Conservation (phyloP, 495 filamentous ascomycete species). For the Hyaloscypha hepaticicola region DNA sequence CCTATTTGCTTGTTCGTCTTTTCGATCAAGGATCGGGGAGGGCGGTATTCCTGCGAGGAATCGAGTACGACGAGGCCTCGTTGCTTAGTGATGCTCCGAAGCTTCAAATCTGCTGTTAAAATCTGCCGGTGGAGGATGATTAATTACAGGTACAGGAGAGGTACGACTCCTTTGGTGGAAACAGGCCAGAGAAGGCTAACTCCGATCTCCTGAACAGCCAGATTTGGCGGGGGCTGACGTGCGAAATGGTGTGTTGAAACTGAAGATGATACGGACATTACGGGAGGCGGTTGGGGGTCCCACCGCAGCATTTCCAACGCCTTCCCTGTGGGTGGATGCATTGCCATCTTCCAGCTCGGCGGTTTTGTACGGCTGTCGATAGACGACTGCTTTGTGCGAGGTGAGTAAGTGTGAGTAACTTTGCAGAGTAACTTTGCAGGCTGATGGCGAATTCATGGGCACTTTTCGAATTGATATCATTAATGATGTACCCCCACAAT, state of each 20-base stretch:
- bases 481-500: not conserved
- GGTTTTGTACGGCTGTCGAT: slow-evolving; percentile 2
- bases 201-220: slow-evolving; percentile 13
- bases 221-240: slow-evolving; percentile 25
- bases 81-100: not conserved
- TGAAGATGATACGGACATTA: slow-evolving; percentile 10
- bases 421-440: too few relatives aligned
- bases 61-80: not conserved
- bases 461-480: not conserved
- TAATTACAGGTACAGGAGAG: not conserved
- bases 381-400: not conserved
- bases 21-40: slow-evolving; percentile 11
- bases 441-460: slow-evolving; percentile 23
- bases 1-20: slow-evolving; percentile 8
- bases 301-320: slow-evolving; percentile 5
- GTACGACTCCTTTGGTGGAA: not conserved
- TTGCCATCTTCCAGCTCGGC: slow-evolving; percentile 18
- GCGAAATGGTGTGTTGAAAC: slow-evolving; percentile 20
- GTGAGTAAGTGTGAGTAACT: slow-evolving; percentile 18
- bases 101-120: not conserved
- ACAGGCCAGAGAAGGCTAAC: slow-evolving; percentile 15
- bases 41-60: not conserved
- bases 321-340: not conserved
- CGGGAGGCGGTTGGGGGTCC: slow-evolving; percentile 4
- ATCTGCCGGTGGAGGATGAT: not conserved